Evolutionary conservation across 257 asterid genomes (phyloP).

Genomic region (Scutellaria galericulata): DNA sequence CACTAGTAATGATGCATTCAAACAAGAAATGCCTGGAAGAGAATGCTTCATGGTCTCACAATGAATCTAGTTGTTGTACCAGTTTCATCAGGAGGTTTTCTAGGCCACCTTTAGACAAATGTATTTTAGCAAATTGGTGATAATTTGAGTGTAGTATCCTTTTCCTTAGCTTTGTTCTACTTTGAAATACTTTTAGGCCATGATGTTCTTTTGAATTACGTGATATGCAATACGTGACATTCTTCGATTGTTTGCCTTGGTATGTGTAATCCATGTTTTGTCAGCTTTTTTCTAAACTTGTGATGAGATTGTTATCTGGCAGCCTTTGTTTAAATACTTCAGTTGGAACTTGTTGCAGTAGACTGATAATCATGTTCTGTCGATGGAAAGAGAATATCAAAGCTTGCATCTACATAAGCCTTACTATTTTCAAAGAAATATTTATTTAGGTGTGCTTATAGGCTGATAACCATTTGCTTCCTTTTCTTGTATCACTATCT

Average conservation of each 20-base stretch:
- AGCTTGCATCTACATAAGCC: conserved; percentile 3
- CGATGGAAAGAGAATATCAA: too few species aligned
- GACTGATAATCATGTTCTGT: not conserved
- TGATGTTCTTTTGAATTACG: not conserved
- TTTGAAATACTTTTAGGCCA: not conserved
- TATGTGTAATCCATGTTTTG: not conserved
- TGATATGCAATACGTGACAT: not conserved
- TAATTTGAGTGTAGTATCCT: not conserved
- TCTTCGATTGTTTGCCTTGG: not conserved
- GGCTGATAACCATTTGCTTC: not conserved
- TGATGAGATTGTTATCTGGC: not conserved
- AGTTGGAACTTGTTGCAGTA: not conserved
- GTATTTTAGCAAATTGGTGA: conserved; percentile 12
- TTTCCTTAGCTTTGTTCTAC: not conserved
- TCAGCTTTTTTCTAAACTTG: not conserved
- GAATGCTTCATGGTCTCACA: not conserved
- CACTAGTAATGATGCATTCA: not conserved
- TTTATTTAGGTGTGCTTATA: not conserved
- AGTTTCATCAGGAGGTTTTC: conserved; percentile 19
- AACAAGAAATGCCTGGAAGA: not conserved
- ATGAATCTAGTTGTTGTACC: not conserved
- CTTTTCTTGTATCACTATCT: conserved; percentile 1
- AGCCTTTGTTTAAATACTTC: not conserved
- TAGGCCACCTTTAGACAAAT: not conserved
- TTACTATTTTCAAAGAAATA: not conserved